Percentiles rank a stretch among this genome's conserved stretches.
Conservation (phyloP, 441 rosid species). For the Gossypium lobatum region DNA sequence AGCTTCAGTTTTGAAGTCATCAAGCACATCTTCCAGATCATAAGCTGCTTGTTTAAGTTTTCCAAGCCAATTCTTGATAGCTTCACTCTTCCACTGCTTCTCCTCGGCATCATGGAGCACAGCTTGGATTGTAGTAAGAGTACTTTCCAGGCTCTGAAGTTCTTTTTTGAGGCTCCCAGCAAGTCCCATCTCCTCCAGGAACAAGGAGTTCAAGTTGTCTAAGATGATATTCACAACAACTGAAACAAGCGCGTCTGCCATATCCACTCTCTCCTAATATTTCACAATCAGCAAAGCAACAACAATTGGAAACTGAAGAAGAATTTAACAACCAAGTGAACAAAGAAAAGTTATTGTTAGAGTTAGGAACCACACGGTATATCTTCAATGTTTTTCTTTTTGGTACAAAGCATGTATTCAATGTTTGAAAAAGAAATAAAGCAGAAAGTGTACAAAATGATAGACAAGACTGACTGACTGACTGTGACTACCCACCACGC, state of each 20-base stretch:
- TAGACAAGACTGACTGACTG: too few relatives aligned
- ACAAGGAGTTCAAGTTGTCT: not conserved
- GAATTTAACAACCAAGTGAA: not conserved
- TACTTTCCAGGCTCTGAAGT: not conserved
- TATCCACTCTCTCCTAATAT: not conserved
- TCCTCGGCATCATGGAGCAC: not conserved
- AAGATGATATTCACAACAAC: not conserved
- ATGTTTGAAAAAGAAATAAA: too few relatives aligned
- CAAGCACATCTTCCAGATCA: not conserved
- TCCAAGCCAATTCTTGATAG: not conserved
- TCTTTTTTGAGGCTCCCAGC: not conserved
- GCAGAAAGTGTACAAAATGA: too few relatives aligned
- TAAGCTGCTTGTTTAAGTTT: too few relatives aligned
- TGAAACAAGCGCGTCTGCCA: slow-evolving; percentile 3
- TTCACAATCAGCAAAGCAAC: not conserved
- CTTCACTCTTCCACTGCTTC: not conserved
- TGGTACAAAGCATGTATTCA: too few relatives aligned
- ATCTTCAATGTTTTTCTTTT: too few relatives aligned
- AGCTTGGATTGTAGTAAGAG: not conserved
- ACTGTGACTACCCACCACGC: too few relatives aligned
- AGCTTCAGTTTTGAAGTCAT: not conserved
- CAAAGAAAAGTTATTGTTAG: too few relatives aligned
- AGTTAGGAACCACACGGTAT: too few relatives aligned
- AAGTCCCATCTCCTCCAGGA: not conserved
- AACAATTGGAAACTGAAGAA: not conserved